Evolutionary conservation across 148 eudicot species (phyloP).

Genomic region (Amaranthus hypochondriacus): DNA sequence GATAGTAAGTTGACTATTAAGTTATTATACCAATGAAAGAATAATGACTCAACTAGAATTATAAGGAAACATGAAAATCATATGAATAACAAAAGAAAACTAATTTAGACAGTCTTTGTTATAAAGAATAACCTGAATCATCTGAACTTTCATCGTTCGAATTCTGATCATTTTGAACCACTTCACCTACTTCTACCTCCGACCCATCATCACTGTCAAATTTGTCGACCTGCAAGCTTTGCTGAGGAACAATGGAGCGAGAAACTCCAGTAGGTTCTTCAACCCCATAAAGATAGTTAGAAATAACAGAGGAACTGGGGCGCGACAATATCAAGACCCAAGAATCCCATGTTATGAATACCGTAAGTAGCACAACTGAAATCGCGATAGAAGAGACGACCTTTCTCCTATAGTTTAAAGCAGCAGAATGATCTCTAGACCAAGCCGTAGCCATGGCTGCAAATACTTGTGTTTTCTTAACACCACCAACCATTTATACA

Average conservation of each 20-base stretch:
- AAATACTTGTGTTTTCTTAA: slow-evolving; percentile 10
- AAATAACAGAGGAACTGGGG: slow-evolving; percentile 45
- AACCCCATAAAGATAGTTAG: slow-evolving; percentile 41
- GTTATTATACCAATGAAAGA: neutral
- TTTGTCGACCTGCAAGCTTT: slow-evolving; percentile 4
- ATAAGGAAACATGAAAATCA: neutral
- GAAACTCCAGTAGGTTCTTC: slow-evolving; percentile 30
- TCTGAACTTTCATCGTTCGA: slow-evolving; percentile 11
- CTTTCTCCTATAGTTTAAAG: slow-evolving; percentile 37
- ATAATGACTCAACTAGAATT: too few species aligned
- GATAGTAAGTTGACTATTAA: neutral
- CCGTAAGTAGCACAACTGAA: slow-evolving; percentile 45
- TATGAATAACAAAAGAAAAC: neutral
- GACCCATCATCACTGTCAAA: slow-evolving; percentile 5
- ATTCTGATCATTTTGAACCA: slow-evolving; percentile 2
- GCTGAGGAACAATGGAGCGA: slow-evolving; percentile 18
- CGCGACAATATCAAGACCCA: slow-evolving; percentile 45
- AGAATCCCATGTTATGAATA: slow-evolving; percentile 58
- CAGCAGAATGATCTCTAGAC: slow-evolving; percentile 33
- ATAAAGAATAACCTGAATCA: slow-evolving; percentile 24
- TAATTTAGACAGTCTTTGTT: too few species aligned
- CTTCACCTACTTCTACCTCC: slow-evolving; percentile 7
- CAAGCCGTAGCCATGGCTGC: slow-evolving; percentile 37
- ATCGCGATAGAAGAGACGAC: slow-evolving; percentile 14
- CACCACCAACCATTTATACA: slow-evolving; percentile 4